A percentile compares a stretch with the other conserved stretches of the same genome.
Evolutionary conservation across 495 filamentous ascomycete species (phyloP).

Genomic region (Lasiosphaeris hirsuta): DNA sequence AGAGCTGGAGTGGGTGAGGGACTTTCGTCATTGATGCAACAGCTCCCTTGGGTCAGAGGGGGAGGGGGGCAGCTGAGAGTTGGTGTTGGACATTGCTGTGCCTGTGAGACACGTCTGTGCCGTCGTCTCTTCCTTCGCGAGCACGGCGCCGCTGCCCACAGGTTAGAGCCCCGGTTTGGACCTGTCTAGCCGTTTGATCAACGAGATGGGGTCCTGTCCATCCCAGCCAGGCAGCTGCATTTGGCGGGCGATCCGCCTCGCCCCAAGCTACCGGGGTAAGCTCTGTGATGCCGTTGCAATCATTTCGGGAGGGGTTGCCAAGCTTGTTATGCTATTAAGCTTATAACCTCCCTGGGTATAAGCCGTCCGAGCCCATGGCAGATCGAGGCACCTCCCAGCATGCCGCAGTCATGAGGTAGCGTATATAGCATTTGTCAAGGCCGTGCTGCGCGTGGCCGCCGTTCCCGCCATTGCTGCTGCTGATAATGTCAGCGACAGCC

Average conservation of each 20-base stretch:
- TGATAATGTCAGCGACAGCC: not conserved
- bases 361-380: no score
- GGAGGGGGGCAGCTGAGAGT: not conserved
- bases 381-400: no score
- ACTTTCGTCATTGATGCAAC: not conserved
- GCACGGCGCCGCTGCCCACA: not conserved
- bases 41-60: not conserved
- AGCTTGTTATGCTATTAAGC: no score
- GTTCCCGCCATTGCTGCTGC: no score
- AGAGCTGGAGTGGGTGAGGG: no score
- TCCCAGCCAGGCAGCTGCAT: conserved; percentile 2
- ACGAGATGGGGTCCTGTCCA: conserved; percentile 6
- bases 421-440: no score
- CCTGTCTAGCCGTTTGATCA: conserved; percentile 10
- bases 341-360: no score
- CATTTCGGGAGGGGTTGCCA: no score
- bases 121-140: not conserved
- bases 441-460: no score
- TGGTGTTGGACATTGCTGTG: not conserved
- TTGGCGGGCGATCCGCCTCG: conserved; percentile 5
- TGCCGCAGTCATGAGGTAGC: no score
- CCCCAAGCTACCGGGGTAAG: conserved; percentile 2
- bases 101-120: conserved; percentile 1
- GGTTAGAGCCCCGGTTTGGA: not conserved
- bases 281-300: not conserved